A percentile compares a stretch with the other conserved stretches of the same genome.
Conservation (phyloP, 2,329 filamentous ascomycete genomes). For the Verticillium zaregamsianum region DNA sequence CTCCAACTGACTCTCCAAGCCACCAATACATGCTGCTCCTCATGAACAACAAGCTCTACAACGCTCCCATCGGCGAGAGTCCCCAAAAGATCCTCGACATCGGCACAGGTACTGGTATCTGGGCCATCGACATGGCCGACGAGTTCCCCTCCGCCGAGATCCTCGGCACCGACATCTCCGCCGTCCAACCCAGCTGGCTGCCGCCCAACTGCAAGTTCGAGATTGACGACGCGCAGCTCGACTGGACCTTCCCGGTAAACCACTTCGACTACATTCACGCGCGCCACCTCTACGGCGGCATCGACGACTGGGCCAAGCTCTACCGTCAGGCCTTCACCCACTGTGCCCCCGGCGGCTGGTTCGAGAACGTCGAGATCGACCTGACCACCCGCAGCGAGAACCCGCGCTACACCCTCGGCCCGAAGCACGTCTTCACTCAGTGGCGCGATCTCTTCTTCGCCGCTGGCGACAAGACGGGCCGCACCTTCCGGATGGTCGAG, state of each 20-base stretch:
- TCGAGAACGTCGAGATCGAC: constrained; percentile 16
- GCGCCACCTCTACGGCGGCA: constrained; percentile 47
- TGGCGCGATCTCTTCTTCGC: constrained; percentile 23
- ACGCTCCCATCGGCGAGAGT: constrained; percentile 28
- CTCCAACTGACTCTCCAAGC: not conserved
- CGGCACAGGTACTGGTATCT: not conserved
- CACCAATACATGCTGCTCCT: constrained; percentile 40
- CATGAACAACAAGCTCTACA: constrained; percentile 42
- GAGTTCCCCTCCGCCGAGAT: constrained; percentile 37
- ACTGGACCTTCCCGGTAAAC: constrained; percentile 40
- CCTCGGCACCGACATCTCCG: constrained; percentile 50
- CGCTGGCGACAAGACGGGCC: constrained; percentile 23
- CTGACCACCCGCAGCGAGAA: constrained; percentile 3
- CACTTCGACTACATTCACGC: constrained; percentile 58
- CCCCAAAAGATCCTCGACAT: not conserved
- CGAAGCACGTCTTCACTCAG: constrained; percentile 1
- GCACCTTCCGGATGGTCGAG: constrained; percentile 21
- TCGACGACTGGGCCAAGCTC: constrained; percentile 47
- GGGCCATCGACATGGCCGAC: constrained; percentile 33
- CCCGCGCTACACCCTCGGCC: not conserved
- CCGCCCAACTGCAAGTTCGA: constrained; percentile 61
- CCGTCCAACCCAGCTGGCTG: constrained; percentile 49
- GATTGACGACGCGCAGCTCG: constrained; percentile 55
- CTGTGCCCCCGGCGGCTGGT: constrained; percentile 40
- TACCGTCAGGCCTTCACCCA: constrained; percentile 42